A percentile compares a stretch with the other conserved stretches of the same genome.
Evolutionary conservation across 2,329 filamentous ascomycete species (phyloP).

Genomic region (Curvularia hawaiiensis): DNA sequence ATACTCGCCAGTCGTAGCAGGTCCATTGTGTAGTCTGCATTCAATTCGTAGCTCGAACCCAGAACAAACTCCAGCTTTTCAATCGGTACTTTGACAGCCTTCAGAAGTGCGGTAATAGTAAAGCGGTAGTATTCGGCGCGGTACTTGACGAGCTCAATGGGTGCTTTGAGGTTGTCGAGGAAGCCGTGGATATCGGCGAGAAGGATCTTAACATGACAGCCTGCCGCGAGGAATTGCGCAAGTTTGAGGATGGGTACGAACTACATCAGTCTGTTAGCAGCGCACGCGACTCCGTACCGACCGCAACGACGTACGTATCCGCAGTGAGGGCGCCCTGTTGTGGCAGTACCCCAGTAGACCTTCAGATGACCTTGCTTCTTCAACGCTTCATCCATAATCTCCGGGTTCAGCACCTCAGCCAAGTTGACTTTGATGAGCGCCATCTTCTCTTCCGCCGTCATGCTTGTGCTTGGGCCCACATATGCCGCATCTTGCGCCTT

Average conservation of each 20-base stretch:
- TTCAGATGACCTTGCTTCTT: slow-evolving; percentile 69
- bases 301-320: slow-evolving; percentile 64
- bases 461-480: slow-evolving; percentile 32
- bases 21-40: slow-evolving; percentile 79
- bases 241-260: slow-evolving; percentile 89
- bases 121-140: slow-evolving; percentile 84
- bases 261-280: slow-evolving; percentile 24
- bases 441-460: slow-evolving; percentile 66
- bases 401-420: slow-evolving; percentile 80
- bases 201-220: slow-evolving; percentile 80
- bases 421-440: slow-evolving; percentile 80
- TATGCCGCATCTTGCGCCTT: slow-evolving; percentile 26
- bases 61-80: slow-evolving; percentile 82
- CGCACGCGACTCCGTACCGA: neutral
- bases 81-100: slow-evolving; percentile 78
- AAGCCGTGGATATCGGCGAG: slow-evolving; percentile 71
- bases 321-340: slow-evolving; percentile 85
- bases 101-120: slow-evolving; percentile 74
- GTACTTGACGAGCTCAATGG: slow-evolving; percentile 82
- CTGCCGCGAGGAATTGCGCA: slow-evolving; percentile 82
- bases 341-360: slow-evolving; percentile 89
- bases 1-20: slow-evolving; percentile 75
- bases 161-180: slow-evolving; percentile 83
- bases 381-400: slow-evolving; percentile 77
- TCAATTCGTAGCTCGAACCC: slow-evolving; percentile 80